Evolutionary conservation across 345 rosid species (phyloP), one percentile per base, ranked within the genome.

Genomic region (Stellera chamaejasme): DNA sequence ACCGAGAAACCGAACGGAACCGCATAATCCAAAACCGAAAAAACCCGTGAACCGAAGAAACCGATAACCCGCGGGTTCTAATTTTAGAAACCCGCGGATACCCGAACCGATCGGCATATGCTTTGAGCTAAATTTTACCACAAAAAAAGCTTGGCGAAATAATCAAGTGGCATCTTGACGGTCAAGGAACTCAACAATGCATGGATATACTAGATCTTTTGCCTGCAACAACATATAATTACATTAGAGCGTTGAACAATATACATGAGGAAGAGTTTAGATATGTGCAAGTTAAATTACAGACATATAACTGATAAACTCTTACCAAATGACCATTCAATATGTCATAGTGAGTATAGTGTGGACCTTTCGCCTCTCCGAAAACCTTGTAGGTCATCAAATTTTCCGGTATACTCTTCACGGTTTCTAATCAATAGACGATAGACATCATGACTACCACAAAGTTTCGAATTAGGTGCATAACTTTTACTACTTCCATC

Each of bases 311-410:
- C 12, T 19, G 36, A 58, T 49, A 51, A 49, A 65, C 55, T 43
- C 80, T 32, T 80, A 84, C 96, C 80, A 72, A 58, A 43, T 72
- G 73, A 43, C 86, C 76, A 60, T 81, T 81, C 45, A 88, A 81
- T 15, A 88, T 44, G 75, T 85, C 96, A 59, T 79, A 87, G 58
- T 85, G 93, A 55, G 81, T 93, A 48, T 71, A 88, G 67, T 85
- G 90, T 42, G 86, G 88, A 64, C 90, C 94, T 4, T 66, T 58
- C 0, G 85, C 79, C 66, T 85, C 81, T 41, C 88, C 96, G 11
- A 85, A 48, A 13, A 83, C 83, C 77, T 72, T 79, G 66, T 63
- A 85, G 39, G 71, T 78, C 14, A 75, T 78, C 75, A 81, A 58
- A 68, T 72, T 69, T 65, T 67, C 52, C 0, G 88, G 87, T 32